Conservation (phyloP, 148 eudicot genomes). For the Persicaria tinctoria region DNA sequence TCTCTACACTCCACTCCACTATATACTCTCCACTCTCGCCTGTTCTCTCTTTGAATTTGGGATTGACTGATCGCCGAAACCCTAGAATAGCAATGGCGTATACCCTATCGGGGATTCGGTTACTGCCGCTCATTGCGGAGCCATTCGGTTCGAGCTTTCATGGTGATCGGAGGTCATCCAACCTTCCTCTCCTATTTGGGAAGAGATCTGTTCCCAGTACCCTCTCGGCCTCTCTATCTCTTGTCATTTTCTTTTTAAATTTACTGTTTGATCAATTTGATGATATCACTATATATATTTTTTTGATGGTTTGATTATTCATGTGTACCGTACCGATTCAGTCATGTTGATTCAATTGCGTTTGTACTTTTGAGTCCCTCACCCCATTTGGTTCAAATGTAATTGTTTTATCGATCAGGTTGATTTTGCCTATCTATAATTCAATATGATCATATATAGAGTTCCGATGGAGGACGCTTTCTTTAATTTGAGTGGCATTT, state of each 20-base stretch:
- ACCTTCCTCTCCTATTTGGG: conserved; percentile 26
- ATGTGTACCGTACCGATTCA: no score
- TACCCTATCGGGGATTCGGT: conserved; percentile 59
- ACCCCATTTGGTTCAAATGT: not conserved
- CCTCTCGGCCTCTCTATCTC: conserved; percentile 15
- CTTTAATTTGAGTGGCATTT: not conserved
- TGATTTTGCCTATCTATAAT: not conserved
- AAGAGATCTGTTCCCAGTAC: conserved; percentile 31
- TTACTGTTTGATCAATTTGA: not conserved
- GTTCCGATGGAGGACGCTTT: not conserved
- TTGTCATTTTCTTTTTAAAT: not conserved
- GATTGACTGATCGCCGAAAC: not conserved
- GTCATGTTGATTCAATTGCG: no score
- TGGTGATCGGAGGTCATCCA: conserved; percentile 24
- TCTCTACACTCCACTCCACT: conserved; percentile 13
- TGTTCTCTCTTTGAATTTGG: not conserved
- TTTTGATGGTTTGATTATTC: no score
- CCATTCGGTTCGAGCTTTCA: conserved; percentile 27
- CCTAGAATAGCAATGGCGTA: conserved; percentile 39
- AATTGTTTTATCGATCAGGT: not conserved
- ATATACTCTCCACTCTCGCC: not conserved
- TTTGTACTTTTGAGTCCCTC: not conserved
- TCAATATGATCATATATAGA: not conserved
- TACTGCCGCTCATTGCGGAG: conserved; percentile 33
- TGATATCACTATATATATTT: not conserved